Conservation (phyloP, 257 asterid species). For the Echium plantagineum region DNA sequence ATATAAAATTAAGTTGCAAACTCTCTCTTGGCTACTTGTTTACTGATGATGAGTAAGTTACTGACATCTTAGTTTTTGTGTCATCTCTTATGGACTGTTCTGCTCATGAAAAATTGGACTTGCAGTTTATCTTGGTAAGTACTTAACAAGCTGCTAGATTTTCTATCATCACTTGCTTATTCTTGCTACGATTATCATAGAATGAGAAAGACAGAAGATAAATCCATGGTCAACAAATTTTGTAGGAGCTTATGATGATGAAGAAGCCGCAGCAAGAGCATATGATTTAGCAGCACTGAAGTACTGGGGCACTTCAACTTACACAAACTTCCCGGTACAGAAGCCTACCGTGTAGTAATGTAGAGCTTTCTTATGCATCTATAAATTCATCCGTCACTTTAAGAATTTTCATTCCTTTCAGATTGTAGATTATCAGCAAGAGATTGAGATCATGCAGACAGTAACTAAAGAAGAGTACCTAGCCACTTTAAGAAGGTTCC, state of each 20-base stretch:
- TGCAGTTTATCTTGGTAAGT: slow-evolving; percentile 39
- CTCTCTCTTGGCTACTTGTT: background rate
- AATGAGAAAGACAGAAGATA: background rate
- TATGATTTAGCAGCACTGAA: slow-evolving; percentile 46
- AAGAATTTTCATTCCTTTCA: slow-evolving; percentile 6
- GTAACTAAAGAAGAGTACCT: slow-evolving; percentile 47
- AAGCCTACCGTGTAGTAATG: background rate
- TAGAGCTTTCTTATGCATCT: background rate
- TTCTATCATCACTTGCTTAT: too few relatives aligned
- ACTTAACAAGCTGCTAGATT: background rate
- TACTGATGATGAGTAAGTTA: background rate
- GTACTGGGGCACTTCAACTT: slow-evolving; percentile 45
- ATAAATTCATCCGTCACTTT: background rate
- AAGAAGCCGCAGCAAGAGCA: slow-evolving; percentile 50
- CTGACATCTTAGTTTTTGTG: slow-evolving; percentile 2
- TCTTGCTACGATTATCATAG: background rate
- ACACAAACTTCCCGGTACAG: slow-evolving; percentile 32
- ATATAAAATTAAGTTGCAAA: background rate
- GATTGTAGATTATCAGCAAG: slow-evolving; percentile 29
- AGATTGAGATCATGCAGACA: slow-evolving; percentile 36
- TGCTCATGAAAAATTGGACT: slow-evolving; percentile 4
- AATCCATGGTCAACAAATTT: background rate
- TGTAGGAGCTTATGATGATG: slow-evolving; percentile 44
- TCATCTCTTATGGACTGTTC: background rate
- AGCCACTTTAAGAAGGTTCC: slow-evolving; percentile 48